These are phyloP conservation scores for Backusella macrospora DNA, from an alignment of 192 early-diverging fungal species.

Conservation along the genomic window DNA sequence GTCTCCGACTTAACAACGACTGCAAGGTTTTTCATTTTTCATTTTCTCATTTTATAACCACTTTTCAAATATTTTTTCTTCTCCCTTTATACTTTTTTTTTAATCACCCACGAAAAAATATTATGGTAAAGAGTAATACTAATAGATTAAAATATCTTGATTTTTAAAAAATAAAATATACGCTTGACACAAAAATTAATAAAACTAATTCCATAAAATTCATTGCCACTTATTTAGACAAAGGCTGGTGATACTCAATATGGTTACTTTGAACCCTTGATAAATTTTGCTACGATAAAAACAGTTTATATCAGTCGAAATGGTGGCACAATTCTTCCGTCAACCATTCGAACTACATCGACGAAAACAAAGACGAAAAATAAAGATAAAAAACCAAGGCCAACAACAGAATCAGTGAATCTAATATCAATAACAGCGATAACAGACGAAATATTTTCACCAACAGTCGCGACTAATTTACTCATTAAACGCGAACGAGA, in stretches of 20 bases:
- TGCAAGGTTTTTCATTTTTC: neutral
- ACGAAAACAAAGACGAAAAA: neutral
- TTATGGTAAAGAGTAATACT: neutral
- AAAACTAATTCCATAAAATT: too few relatives aligned
- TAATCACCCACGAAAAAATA: neutral
- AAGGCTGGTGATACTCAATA: neutral
- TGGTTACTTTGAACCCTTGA: neutral
- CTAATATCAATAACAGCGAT: neutral
- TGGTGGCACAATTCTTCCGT: neutral
- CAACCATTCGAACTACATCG: neutral
- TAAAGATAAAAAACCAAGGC: neutral
- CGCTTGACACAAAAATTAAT: too few relatives aligned
- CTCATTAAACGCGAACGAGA: neutral
- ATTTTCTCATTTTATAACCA: neutral
- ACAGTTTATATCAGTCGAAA: neutral
- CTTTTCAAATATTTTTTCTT: too few relatives aligned
- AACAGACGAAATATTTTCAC: neutral
- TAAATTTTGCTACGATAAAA: neutral
- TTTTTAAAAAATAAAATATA: neutral
- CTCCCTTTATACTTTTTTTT: neutral
- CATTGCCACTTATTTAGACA: neutral
- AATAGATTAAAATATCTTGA: neutral
- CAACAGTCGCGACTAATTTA: neutral
- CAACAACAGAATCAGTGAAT: neutral
- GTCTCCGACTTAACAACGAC: constrained; percentile 1